Conservation (phyloP, 306 rosid species). For the Casuarina cunninghamiana region DNA sequence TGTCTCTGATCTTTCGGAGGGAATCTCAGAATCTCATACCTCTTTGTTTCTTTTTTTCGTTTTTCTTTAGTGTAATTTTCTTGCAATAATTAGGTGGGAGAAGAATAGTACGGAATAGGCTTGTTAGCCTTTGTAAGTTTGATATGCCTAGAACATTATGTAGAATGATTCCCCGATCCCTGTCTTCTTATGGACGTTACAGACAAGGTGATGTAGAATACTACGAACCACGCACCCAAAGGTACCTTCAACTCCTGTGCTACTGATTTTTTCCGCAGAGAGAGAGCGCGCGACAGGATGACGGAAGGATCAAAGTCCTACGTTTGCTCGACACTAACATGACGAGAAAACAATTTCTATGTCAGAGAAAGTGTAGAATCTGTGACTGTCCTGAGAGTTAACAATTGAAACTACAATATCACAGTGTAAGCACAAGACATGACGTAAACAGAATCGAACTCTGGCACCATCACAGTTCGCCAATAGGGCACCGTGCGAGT, state of each 20-base stretch:
- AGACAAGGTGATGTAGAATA: not conserved
- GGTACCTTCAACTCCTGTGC: not conserved
- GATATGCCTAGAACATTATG: not conserved
- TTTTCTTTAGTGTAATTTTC: not conserved
- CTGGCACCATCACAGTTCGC: no score
- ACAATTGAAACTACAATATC: no score
- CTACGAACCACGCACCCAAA: not conserved
- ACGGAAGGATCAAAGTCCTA: no score
- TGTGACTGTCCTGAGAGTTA: no score
- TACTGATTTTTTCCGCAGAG: not conserved
- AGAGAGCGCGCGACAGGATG: not conserved
- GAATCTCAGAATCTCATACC: not conserved
- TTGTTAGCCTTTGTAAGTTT: not conserved
- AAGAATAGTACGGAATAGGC: not conserved
- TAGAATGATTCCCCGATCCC: not conserved
- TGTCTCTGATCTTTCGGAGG: not conserved
- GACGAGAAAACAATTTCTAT: no score
- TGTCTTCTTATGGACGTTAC: not conserved
- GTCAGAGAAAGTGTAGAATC: no score
- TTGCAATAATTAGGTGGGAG: slow-evolving; percentile 4
- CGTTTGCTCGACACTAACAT: no score
- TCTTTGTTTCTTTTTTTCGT: not conserved
- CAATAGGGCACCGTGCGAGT: no score
- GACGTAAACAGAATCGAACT: no score
- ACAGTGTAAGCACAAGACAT: no score